Percentiles rank a stretch among this genome's conserved stretches.
Conservation (phyloP, 768 basidiomycete species). For the Trametes elegans region DNA sequence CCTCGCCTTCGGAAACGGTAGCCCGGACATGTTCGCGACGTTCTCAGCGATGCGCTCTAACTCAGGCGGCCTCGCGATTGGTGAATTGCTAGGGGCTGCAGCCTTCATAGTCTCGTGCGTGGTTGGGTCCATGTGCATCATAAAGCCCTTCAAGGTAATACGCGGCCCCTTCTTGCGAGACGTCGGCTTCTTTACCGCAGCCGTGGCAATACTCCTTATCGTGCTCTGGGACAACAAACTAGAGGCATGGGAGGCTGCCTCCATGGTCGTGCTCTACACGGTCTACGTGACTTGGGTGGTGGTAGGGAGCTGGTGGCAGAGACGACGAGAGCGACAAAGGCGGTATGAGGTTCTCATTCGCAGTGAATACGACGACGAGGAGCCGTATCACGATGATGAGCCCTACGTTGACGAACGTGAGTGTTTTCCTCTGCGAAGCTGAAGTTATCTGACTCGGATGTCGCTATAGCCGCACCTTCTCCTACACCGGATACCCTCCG, state of each 20-base stretch:
- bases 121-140: conserved; percentile 96
- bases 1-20: conserved; percentile 95
- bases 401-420: conserved; percentile 67
- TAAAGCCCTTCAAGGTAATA: conserved; percentile 88
- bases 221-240: conserved; percentile 80
- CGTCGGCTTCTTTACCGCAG: conserved; percentile 89
- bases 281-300: conserved; percentile 78
- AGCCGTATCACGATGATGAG: conserved; percentile 40
- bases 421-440: conserved; percentile 24
- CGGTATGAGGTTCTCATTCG: conserved; percentile 52
- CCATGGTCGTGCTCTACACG: conserved; percentile 71
- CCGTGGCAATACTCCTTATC: conserved; percentile 70
- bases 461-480: conserved; percentile 6
- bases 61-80: conserved; percentile 88
- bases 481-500: conserved; percentile 30
- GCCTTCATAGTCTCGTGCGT: conserved; percentile 96
- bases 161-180: conserved; percentile 85
- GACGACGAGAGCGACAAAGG: conserved; percentile 47
- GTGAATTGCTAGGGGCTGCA: conserved; percentile 93
- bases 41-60: conserved; percentile 87
- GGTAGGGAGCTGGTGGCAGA: conserved; percentile 73
- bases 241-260: conserved; percentile 64
- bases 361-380: conserved; percentile 56
- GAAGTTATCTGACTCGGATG: too few species aligned
- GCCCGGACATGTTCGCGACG: conserved; percentile 94